Percentiles rank a stretch among this genome's conserved stretches.
phyloP scores from a whole-genome alignment of 163 green algal species.

The Chlorella variabilis region DNA sequence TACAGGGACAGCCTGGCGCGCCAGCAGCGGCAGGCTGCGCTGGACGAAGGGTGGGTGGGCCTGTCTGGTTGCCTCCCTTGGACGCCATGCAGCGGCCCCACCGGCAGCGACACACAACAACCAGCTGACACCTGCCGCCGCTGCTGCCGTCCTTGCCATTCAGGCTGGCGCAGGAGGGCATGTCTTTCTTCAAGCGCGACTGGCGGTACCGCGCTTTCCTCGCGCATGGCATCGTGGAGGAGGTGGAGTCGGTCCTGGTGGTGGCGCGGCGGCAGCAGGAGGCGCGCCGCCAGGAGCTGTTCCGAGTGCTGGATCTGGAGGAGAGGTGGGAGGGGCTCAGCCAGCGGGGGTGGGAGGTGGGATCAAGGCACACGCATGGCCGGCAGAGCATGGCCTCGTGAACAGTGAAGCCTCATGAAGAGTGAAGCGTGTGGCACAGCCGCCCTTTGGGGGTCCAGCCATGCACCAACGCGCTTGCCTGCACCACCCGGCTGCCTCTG shows the following conservation, averaged over 20 bases:
- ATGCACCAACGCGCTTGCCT: no score
- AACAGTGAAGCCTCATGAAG: no score
- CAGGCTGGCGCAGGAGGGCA: slow-evolving; percentile 9
- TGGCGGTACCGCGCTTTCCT: slow-evolving; percentile 23
- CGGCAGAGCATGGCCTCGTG: no score
- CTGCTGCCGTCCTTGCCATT: neutral
- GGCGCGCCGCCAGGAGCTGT: neutral
- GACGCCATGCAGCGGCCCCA: no score
- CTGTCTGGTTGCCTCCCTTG: neutral
- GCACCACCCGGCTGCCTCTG: no score
- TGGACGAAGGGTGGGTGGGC: slow-evolving; percentile 19
- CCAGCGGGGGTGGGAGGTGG: no score
- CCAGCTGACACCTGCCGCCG: neutral
- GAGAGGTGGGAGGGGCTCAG: slow-evolving; percentile 1
- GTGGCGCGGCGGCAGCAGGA: slow-evolving; percentile 4
- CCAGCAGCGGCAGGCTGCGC: neutral
- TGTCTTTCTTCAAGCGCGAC: neutral
- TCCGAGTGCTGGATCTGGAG: slow-evolving; percentile 14
- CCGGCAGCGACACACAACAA: no score
- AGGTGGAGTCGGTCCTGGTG: neutral
- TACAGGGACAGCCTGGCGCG: neutral
- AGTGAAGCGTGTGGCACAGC: no score
- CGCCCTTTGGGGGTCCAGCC: no score
- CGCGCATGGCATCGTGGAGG: neutral
- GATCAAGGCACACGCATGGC: no score